Evolutionary conservation across 495 filamentous ascomycete species (phyloP).

Genomic region (Lentithecium fluviatile): DNA sequence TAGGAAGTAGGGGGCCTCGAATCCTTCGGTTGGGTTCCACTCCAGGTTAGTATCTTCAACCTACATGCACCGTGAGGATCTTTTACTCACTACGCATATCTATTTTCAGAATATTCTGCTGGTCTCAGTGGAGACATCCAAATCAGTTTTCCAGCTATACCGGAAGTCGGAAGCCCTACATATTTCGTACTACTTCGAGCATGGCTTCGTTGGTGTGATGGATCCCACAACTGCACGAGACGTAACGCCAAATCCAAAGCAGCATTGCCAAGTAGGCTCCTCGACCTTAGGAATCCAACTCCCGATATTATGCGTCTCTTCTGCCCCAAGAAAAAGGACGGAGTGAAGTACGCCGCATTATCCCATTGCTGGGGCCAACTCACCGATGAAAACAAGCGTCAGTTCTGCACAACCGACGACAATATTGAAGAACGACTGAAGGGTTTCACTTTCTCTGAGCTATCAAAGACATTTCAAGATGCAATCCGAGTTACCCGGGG

Average conservation of each 20-base stretch:
- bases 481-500: neutral
- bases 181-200: conserved; percentile 14
- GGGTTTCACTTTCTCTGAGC: conserved; percentile 8
- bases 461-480: conserved; percentile 1
- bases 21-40: conserved; percentile 11
- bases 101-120: conserved; percentile 2
- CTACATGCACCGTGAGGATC: neutral
- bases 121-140: neutral
- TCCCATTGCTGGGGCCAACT: conserved; percentile 3
- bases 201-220: conserved; percentile 20
- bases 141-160: conserved; percentile 4
- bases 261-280: conserved; percentile 18
- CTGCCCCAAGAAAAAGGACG: neutral
- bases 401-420: neutral
- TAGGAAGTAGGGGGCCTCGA: conserved; percentile 3
- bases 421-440: neutral
- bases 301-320: conserved; percentile 6
- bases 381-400: neutral
- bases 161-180: conserved; percentile 3
- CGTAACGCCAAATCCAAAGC: conserved; percentile 4
- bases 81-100: conserved; percentile 8
- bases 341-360: conserved; percentile 10
- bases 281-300: conserved; percentile 13
- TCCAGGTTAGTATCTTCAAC: conserved; percentile 21
- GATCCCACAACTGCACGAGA: conserved; percentile 11